Percentiles rank a stretch among this genome's conserved stretches.
phyloP scores from a whole-genome alignment of 2,329 filamentous ascomycete genomes.

The Epichloe bromicola region DNA sequence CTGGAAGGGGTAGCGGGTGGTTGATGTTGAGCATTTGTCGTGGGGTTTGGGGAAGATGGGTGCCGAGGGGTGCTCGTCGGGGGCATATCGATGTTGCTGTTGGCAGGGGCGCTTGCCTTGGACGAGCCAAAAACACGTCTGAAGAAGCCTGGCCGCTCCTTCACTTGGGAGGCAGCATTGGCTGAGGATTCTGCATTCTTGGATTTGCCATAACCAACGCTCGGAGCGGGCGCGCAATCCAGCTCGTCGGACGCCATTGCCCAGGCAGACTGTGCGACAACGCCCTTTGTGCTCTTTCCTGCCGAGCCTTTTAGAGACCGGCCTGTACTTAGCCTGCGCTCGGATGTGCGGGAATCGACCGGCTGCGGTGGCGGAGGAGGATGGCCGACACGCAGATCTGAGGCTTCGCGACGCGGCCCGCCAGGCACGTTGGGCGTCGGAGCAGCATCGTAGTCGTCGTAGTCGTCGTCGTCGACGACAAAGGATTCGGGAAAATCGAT shows the following conservation, averaged over 20 bases:
- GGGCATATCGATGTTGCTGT: background rate
- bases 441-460: conserved; percentile 62
- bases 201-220: conserved; percentile 45
- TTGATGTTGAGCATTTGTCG: conserved; percentile 28
- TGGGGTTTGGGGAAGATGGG: conserved; percentile 21
- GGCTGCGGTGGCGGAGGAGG: conserved; percentile 27
- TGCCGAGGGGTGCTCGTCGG: conserved; percentile 4
- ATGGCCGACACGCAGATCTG: conserved; percentile 19
- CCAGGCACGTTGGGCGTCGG: conserved; percentile 75
- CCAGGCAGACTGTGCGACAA: conserved; percentile 10
- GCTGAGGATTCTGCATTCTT: conserved; percentile 38
- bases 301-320: conserved; percentile 41
- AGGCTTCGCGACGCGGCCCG: conserved; percentile 49
- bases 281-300: conserved; percentile 17
- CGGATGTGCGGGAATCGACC: conserved; percentile 26
- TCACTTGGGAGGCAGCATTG: conserved; percentile 33
- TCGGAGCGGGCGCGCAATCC: conserved; percentile 44
- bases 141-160: conserved; percentile 80
- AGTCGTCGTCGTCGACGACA: conserved; percentile 37
- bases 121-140: conserved; percentile 77
- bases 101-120: conserved; percentile 27
- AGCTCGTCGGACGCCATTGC: conserved; percentile 24
- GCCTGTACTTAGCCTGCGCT: conserved; percentile 42
- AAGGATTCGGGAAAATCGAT: conserved; percentile 36
- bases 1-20: background rate